Base-by-base conservation (phyloP, 1,139 yeast genomes). In the Saccharomycopsis hybrid region DNA sequence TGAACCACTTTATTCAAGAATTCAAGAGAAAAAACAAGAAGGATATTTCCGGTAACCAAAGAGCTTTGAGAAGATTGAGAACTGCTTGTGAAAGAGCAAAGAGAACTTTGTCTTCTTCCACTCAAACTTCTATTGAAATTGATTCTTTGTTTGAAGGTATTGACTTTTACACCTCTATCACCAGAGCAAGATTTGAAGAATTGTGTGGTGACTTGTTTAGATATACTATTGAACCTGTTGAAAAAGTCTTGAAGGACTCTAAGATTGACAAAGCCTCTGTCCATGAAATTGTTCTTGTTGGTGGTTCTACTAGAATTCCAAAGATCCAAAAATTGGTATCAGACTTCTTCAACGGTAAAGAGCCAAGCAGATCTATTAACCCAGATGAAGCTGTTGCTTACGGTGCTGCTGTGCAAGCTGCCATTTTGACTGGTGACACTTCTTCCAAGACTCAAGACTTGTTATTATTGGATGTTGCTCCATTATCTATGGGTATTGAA, bases 351-450 rank as follows among this genome's bases (percentile, higher is more conserved):
- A 85, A 85, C 71, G 95, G 95, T 69, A 85, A 85, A 78, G 87
- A 84, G 72, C 87, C 86, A 70, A 85, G 85, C 78, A 85, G 84
- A 80, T 82, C 85, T 59, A 82, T 82, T 70, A 82, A 82, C 82
- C 88, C 89, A 58, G 83, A 78, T 69, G 98, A 92, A 78, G 99
- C 98, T 58, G 99, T 92, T 61, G 98, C 98, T 66, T 88, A 92
- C 76, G 99, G 99, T 79, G 96, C 96, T 57, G 96, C 96, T 60
- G 95, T 87, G 58, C 96, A 89, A 75, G 97, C 95, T 55, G 97
- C 96, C 77, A 90, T 89, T 60, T 75, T 89, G 60, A 80, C 94
- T 56, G 96, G 96, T 70, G 94, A 87, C 72, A 51, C 52, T 11
- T 51, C 67, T 42, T 48, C 52, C 3, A 51, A 51, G 44, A 51